Base-by-base conservation (phyloP, 805 yeast species). In the Sugiyamaella chiloensis region DNA sequence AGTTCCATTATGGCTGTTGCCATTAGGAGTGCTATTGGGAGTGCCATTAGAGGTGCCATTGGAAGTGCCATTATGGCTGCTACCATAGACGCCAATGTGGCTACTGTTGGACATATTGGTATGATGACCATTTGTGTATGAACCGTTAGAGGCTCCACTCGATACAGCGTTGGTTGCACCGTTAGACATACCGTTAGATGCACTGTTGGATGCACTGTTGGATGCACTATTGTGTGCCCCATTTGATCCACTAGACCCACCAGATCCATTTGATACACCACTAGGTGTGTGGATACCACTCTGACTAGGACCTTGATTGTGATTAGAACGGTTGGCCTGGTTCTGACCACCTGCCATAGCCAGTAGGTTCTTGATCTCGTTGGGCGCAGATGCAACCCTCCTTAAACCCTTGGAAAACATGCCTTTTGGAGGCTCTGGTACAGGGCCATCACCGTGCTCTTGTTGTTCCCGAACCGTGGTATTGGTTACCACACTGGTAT, bases 361-460 rank as follows among this genome's bases (percentile, higher is more conserved):
- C 20, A 57, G 45, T 50, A 61, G 49, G 17, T 54, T 54, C 44
- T 77, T 72, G 21, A 79, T 60, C 7, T 76, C 85, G 47, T 84
- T 71, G 8, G 96, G 96, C 1, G 93, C 95, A 0, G 96, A 87
- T 0, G 95, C 90, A 1, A 85, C 95, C 52, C 95, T 72, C 51
- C 93, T 70, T 20, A 86, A 67, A 17, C 61, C 55, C 16, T 63
- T 46, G 5, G 58, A 56, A 43, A 63, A 58, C 27, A 54, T 19
- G 23, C 56, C 56, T 51, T 40, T 47, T 2, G 55, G 41, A 12
- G 58, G 59, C n/a, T 64, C 55, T 21, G 55, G 55, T 43, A 61
- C 56, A 41, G 52, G 53, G 32, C 52, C 51, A 27, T 50, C 53
- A 30, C 50, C 58, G 29, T 31, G n/a, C n/a, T n/a, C n/a, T n/a